phyloP scores from a whole-genome alignment of 2,329 filamentous ascomycete genomes.

The Fusarium sambucinum region DNA sequence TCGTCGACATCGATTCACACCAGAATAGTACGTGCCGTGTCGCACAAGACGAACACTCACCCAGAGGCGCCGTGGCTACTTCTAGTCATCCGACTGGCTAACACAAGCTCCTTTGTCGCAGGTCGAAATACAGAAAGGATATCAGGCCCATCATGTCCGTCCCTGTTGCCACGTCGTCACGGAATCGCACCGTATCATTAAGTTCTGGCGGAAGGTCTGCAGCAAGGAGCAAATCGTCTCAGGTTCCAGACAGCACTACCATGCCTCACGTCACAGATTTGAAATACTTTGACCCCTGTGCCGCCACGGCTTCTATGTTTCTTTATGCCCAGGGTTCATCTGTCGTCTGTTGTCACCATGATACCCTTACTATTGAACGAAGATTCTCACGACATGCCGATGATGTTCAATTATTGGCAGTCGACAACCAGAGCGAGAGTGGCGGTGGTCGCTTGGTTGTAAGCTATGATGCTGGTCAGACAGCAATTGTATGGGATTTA shows the following conservation, averaged over 20 bases:
- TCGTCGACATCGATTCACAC: conserved; percentile 48
- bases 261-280: conserved; percentile 63
- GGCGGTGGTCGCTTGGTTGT: conserved; percentile 88
- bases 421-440: conserved; percentile 90
- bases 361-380: conserved; percentile 88
- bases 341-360: conserved; percentile 90
- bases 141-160: conserved; percentile 68
- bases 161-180: conserved; percentile 63
- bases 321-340: conserved; percentile 86
- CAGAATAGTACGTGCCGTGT: conserved; percentile 58
- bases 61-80: conserved; percentile 40
- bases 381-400: conserved; percentile 87
- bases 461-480: conserved; percentile 91
- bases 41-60: conserved; percentile 50
- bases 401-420: conserved; percentile 84
- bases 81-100: conserved; percentile 44
- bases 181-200: conserved; percentile 70
- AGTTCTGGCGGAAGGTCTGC: conserved; percentile 68
- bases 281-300: conserved; percentile 83
- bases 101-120: conserved; percentile 34
- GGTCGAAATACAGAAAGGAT: conserved; percentile 48
- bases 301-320: conserved; percentile 90
- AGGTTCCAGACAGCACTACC: conserved; percentile 64
- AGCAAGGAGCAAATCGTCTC: conserved; percentile 58
- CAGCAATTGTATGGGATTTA: conserved; percentile 96